phyloP scores from a whole-genome alignment of 345 rosid species.

The Theobroma cacao region DNA sequence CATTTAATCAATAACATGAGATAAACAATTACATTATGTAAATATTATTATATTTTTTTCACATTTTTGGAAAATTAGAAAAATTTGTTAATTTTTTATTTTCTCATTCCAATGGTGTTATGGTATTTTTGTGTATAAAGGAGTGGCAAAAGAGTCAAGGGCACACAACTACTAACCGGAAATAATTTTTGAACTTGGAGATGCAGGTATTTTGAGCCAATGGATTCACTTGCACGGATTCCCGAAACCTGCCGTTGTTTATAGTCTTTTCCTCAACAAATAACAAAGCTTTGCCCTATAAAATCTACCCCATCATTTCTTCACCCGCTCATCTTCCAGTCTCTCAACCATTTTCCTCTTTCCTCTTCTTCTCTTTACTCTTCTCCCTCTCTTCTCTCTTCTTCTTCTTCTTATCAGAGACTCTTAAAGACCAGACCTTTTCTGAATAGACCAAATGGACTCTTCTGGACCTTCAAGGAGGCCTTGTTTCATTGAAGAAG shows the following conservation, averaged over 20 bases:
- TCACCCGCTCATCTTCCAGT: background rate
- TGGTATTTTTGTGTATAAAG: background rate
- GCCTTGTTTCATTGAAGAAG: constrained; percentile 46
- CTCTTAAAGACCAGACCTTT: background rate
- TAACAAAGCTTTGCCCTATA: constrained; percentile 27
- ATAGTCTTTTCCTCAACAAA: constrained; percentile 13
- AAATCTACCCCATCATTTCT: constrained; percentile 13
- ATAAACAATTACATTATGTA: too few species aligned
- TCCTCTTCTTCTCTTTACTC: background rate
- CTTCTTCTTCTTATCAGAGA: background rate
- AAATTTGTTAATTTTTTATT: background rate
- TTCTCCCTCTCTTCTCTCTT: background rate
- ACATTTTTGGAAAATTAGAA: background rate
- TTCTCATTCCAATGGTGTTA: background rate
- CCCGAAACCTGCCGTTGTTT: constrained; percentile 38
- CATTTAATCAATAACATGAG: too few species aligned
- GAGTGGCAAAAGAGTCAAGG: background rate
- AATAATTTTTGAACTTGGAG: background rate
- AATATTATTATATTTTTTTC: too few species aligned
- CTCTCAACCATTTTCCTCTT: background rate
- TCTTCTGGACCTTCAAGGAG: constrained; percentile 23
- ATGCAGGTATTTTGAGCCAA: constrained; percentile 36
- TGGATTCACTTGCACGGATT: constrained; percentile 44
- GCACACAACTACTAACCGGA: background rate
- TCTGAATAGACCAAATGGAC: constrained; percentile 30